Evolutionary conservation across 352 stramenopile genomes (phyloP), one percentile per base, ranked within the genome.

Genomic region (Phytophthora agathidicida): DNA sequence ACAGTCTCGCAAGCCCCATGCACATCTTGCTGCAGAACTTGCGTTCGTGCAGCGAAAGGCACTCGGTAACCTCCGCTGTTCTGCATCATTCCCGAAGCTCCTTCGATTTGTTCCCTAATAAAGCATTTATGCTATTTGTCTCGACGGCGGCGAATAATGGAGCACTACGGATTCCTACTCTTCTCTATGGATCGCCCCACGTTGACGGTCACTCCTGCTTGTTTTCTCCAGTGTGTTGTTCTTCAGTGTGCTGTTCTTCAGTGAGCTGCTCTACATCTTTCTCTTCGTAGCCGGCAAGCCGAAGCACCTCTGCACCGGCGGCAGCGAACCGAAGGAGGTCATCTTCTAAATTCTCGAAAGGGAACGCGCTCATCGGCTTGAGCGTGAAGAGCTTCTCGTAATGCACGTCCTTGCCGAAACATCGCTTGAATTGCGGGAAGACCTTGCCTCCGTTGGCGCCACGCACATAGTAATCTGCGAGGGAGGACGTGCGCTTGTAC

Each of bases 381-480:
- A 92, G 60, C 20, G 72, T 80, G 49, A 88, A 90, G 17, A 81
- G 59, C 53, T 86, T 86, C 11, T 87, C 71, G 55, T 88, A 90
- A 44, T 82, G 64, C 23, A 85, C 73, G 46, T 88, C 77, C 55
- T 88, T 88, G 28, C 80, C 80, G 47, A 88, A 90, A 42, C 77
- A 90, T 0, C 78, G 71, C 44, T 81, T 82, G 43, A 88, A 90
- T 55, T 85, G 68, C 20, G 77, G 75, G 47, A 88, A 90, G 0
- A 86, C 68, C 45, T 90, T 87, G 48, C 76, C 77, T 27, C 78
- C 80, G 26, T 88, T 88, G 9, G 77, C 80, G 2, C 80, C 80
- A 33, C 77, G 77, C 31, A 90, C 77, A 36, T 79, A 73, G 47
- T 90, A 88, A 27, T 82, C 62, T 10, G 56, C 16, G 3, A 76